Percentiles rank a stretch among this genome's conserved stretches.
These are phyloP conservation scores for Talaromyces trachyspermus DNA, from an alignment of 495 filamentous ascomycete species.

Conservation along the genomic window DNA sequence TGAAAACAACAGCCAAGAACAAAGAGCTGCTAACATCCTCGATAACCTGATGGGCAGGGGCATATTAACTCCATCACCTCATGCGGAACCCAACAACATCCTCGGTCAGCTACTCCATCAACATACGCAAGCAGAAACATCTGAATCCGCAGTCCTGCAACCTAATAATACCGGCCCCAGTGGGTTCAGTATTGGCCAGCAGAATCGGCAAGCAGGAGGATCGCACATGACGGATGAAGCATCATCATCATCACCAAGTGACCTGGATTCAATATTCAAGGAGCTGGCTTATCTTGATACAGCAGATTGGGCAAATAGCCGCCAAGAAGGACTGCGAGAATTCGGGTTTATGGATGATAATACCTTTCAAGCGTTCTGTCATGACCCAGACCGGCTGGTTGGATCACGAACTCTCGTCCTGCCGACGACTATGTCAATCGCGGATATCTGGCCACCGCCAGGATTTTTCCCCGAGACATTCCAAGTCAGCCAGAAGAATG, in stretches of 20 bases:
- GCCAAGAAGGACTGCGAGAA: slow-evolving; percentile 48
- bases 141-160: neutral
- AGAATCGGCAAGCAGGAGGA: neutral
- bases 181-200: neutral
- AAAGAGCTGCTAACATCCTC: neutral
- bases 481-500: slow-evolving; percentile 21
- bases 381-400: slow-evolving; percentile 44
- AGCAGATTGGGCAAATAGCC: slow-evolving; percentile 46
- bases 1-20: neutral
- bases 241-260: slow-evolving; percentile 15
- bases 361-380: slow-evolving; percentile 47
- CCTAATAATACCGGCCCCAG: neutral
- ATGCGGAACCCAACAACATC: neutral
- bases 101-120: neutral
- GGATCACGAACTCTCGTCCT: slow-evolving; percentile 35
- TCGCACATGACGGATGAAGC: slow-evolving; percentile 4
- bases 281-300: slow-evolving; percentile 57
- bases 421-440: slow-evolving; percentile 31
- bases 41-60: neutral
- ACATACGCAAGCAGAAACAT: neutral
- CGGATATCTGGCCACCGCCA: slow-evolving; percentile 41
- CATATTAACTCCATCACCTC: neutral
- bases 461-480: slow-evolving; percentile 43
- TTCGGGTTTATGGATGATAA: slow-evolving; percentile 51
- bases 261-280: slow-evolving; percentile 54